These are phyloP conservation scores for Amoeboaphelidium protococcarum DNA, from an alignment of 371 early-diverging fungal genomes.

Conservation along the genomic window DNA sequence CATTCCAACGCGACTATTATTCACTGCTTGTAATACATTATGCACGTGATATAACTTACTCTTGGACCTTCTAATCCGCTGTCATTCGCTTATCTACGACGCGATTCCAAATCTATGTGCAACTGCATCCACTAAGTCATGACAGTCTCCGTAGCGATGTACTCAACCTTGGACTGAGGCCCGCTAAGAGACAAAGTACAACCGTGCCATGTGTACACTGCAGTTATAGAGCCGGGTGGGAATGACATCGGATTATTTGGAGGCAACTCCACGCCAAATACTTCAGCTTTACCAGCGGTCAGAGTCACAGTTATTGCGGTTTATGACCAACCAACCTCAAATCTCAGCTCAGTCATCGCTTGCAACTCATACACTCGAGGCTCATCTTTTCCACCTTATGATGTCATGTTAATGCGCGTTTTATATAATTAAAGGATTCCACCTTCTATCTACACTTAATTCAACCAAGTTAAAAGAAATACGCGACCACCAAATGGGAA, in stretches of 20 bases:
- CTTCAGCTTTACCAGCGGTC: constrained; percentile 49
- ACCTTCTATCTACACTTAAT: no score
- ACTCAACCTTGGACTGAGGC: constrained; percentile 40
- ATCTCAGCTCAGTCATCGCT: constrained; percentile 36
- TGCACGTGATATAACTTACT: constrained; percentile 11
- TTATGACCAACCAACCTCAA: constrained; percentile 28
- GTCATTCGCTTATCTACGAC: constrained; percentile 22
- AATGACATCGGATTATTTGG: constrained; percentile 42
- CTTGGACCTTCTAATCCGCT: constrained; percentile 25
- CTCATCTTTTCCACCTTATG: no score
- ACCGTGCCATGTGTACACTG: constrained; percentile 84
- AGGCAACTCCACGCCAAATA: constrained; percentile 71
- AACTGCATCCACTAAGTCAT: constrained; percentile 66
- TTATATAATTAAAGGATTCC: no score
- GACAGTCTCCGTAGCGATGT: constrained; percentile 73
- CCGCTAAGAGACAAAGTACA: constrained; percentile 44
- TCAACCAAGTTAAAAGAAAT: no score
- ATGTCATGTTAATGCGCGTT: no score
- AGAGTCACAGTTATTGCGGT: constrained; percentile 15
- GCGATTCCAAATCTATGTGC: constrained; percentile 59
- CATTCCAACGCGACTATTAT: background rate
- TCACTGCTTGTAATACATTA: background rate
- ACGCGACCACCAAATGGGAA: no score
- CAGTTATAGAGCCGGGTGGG: constrained; percentile 41
- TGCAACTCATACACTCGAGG: constrained; percentile 15